Percentiles rank a stretch among this genome's conserved stretches.
Evolutionary conservation across 306 rosid genomes (phyloP).

Genomic region (Citrullus amarus): DNA sequence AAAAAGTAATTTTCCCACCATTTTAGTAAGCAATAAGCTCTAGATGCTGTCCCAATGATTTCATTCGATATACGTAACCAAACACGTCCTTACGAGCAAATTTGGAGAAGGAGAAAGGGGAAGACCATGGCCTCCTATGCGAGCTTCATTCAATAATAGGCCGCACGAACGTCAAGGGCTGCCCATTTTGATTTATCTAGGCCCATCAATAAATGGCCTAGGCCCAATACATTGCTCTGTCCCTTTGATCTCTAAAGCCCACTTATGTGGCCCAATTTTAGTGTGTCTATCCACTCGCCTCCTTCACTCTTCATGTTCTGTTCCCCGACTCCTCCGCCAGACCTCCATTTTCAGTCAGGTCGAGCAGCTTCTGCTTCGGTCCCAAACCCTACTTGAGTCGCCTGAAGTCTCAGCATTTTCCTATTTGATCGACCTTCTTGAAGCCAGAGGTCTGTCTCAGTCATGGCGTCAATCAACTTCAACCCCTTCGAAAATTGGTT

Average conservation of each 20-base stretch:
- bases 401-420: not conserved
- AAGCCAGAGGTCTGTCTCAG: not conserved
- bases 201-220: not conserved
- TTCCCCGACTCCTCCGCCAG: constrained; percentile 2
- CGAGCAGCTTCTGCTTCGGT: not conserved
- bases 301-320: not conserved
- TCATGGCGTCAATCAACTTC: constrained; percentile 79
- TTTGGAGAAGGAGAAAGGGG: too few species aligned
- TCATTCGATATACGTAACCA: too few species aligned
- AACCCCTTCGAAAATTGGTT: constrained; percentile 77
- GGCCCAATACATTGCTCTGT: not conserved
- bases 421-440: not conserved
- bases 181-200: not conserved
- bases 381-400: not conserved
- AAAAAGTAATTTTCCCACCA: too few species aligned
- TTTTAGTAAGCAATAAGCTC: too few species aligned
- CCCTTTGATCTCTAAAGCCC: not conserved
- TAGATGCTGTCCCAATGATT: too few species aligned
- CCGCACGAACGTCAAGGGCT: too few species aligned
- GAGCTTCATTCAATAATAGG: too few species aligned
- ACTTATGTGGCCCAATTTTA: not conserved
- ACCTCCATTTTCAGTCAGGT: not conserved
- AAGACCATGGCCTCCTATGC: too few species aligned
- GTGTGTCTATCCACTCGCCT: not conserved
- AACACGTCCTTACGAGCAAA: too few species aligned